phyloP scores from a whole-genome alignment of 164 flowering plant genomes.

The Saururus chinensis region DNA sequence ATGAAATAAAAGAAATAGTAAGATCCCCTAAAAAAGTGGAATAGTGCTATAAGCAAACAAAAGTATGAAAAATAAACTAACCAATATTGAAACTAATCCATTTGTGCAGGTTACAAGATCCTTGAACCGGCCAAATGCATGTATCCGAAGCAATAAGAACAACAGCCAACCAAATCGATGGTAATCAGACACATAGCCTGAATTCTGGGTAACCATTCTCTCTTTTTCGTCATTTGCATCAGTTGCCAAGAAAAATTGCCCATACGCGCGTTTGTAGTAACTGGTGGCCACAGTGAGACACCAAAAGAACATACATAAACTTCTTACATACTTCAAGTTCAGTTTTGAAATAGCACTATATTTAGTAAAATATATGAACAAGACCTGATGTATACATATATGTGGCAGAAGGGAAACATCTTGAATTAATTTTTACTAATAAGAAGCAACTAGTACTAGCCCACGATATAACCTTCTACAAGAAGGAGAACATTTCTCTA shows the following conservation, averaged over 20 bases:
- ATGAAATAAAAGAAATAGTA: neutral
- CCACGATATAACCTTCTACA: neutral
- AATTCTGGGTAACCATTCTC: slow-evolving; percentile 14
- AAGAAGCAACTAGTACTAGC: neutral
- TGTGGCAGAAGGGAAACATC: neutral
- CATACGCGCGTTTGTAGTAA: slow-evolving; percentile 63
- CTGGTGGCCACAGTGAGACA: slow-evolving; percentile 17
- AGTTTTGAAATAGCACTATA: neutral
- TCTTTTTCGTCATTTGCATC: slow-evolving; percentile 28
- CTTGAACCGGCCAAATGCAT: slow-evolving; percentile 78
- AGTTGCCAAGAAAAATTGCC: slow-evolving; percentile 45
- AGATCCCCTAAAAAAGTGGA: neutral
- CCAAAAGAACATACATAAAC: too few relatives aligned
- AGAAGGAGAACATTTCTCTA: neutral
- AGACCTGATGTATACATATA: neutral
- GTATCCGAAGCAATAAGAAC: slow-evolving; percentile 81
- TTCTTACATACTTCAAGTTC: neutral
- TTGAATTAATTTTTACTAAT: too few relatives aligned
- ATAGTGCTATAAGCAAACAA: neutral
- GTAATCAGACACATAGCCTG: slow-evolving; percentile 37
- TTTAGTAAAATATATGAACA: neutral
- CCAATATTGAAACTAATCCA: slow-evolving; percentile 86
- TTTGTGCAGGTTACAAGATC: slow-evolving; percentile 85
- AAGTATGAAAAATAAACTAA: slow-evolving; percentile 24
- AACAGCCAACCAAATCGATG: slow-evolving; percentile 96